phyloP scores from a whole-genome alignment of 148 eudicot genomes.

The Rhododendron mucronatum region DNA sequence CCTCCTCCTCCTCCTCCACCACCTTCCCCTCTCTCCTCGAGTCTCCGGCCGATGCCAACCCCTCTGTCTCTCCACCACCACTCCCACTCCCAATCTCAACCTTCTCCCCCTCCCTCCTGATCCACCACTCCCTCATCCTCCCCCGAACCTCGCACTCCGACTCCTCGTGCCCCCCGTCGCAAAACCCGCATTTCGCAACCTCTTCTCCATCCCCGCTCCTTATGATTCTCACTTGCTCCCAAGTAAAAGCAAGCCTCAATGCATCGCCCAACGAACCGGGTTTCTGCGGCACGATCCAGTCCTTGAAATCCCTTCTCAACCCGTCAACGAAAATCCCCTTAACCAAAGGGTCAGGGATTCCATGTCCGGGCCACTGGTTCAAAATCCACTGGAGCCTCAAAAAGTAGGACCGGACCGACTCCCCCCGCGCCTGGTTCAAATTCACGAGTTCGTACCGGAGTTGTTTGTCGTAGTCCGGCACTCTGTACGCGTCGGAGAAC shows the following conservation, averaged over 20 bases:
- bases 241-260: conserved; percentile 17
- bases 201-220: neutral
- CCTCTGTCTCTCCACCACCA: neutral
- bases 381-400: conserved; percentile 21
- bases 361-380: conserved; percentile 14
- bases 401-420: conserved; percentile 21
- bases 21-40: neutral
- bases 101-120: neutral
- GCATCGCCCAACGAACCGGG: conserved; percentile 15
- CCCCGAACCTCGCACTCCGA: conserved; percentile 8
- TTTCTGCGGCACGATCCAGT: conserved; percentile 12
- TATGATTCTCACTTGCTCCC: conserved; percentile 15
- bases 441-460: neutral
- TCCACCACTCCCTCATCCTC: conserved; percentile 13
- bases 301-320: conserved; percentile 9
- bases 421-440: conserved; percentile 4
- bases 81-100: neutral
- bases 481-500: conserved; percentile 20
- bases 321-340: conserved; percentile 18
- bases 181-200: conserved; percentile 9
- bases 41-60: neutral
- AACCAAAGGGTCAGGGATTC: neutral
- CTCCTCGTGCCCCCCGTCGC: conserved; percentile 10
- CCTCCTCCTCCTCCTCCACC: neutral
- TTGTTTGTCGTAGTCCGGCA: neutral